These are phyloP conservation scores for Backusella circina DNA, from an alignment of 192 early-diverging fungal species.

Conservation along the genomic window DNA sequence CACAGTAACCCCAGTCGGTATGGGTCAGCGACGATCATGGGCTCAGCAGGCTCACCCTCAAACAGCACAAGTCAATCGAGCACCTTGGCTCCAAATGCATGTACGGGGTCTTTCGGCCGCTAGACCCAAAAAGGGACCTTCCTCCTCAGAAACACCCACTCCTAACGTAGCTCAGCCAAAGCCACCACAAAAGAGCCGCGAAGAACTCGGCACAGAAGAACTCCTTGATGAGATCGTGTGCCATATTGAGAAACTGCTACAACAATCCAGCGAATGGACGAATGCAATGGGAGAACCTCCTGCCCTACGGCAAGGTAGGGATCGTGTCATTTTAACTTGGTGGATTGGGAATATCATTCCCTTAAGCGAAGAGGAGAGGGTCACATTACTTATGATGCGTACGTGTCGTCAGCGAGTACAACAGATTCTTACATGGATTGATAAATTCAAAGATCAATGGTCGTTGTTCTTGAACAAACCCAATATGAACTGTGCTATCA, in stretches of 20 bases:
- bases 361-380: slow-evolving; percentile 36
- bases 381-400: slow-evolving; percentile 34
- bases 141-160: not conserved
- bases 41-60: slow-evolving; percentile 17
- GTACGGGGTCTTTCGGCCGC: slow-evolving; percentile 12
- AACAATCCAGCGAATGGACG: slow-evolving; percentile 7
- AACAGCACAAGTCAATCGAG: not conserved
- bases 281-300: slow-evolving; percentile 2
- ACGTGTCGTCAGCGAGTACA: slow-evolving; percentile 43
- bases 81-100: slow-evolving; percentile 19
- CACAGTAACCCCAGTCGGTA: not conserved
- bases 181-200: not conserved
- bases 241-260: slow-evolving; percentile 5
- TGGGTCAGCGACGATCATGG: slow-evolving; percentile 15
- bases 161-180: not conserved
- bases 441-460: slow-evolving; percentile 17
- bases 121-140: not conserved
- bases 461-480: not conserved
- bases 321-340: slow-evolving; percentile 40
- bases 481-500: not conserved
- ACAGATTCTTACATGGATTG: slow-evolving; percentile 41
- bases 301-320: slow-evolving; percentile 37
- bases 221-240: slow-evolving; percentile 11
- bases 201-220: slow-evolving; percentile 16
- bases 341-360: slow-evolving; percentile 51